Conservation (phyloP, 139 green algal genomes). For the Ettlia oleoabundans region DNA sequence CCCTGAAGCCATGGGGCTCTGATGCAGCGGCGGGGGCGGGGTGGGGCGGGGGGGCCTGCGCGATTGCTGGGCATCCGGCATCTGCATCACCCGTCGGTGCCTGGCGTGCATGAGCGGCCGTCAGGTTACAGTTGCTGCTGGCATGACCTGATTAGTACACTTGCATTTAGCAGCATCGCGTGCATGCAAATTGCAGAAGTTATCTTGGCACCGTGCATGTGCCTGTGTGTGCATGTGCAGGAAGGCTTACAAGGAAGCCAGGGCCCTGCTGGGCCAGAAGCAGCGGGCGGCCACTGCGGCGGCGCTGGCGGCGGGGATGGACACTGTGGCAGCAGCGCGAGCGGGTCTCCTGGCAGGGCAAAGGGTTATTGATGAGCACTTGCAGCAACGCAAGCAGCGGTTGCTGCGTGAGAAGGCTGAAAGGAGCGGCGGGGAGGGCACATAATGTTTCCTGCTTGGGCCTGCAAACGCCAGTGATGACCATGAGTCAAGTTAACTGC, state of each 20-base stretch:
- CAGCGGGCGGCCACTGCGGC: slow-evolving; percentile 12
- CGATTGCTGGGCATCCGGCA: no score
- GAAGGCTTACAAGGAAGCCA: background rate
- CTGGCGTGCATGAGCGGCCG: background rate
- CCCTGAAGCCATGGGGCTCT: no score
- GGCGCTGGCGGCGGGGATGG: slow-evolving; percentile 5
- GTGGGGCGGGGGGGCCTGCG: no score
- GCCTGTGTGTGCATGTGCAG: background rate
- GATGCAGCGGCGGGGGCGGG: no score
- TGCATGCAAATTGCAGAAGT: background rate
- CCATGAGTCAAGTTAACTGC: no score
- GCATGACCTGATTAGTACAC: background rate
- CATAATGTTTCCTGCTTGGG: no score
- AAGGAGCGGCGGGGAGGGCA: no score
- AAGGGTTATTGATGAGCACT: background rate
- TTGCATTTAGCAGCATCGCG: background rate
- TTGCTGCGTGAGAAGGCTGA: no score
- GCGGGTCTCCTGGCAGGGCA: slow-evolving; percentile 1
- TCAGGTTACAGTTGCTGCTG: background rate
- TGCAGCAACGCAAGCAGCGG: background rate
- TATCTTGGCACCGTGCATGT: background rate
- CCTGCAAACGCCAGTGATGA: no score
- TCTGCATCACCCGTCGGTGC: no score
- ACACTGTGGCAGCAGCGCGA: background rate
- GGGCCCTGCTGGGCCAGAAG: background rate